Percentiles rank a stretch among this genome's conserved stretches.
These are phyloP conservation scores for Eimeria acervulina DNA, from an alignment of 169 alveolate genomes.

Conservation along the genomic window DNA sequence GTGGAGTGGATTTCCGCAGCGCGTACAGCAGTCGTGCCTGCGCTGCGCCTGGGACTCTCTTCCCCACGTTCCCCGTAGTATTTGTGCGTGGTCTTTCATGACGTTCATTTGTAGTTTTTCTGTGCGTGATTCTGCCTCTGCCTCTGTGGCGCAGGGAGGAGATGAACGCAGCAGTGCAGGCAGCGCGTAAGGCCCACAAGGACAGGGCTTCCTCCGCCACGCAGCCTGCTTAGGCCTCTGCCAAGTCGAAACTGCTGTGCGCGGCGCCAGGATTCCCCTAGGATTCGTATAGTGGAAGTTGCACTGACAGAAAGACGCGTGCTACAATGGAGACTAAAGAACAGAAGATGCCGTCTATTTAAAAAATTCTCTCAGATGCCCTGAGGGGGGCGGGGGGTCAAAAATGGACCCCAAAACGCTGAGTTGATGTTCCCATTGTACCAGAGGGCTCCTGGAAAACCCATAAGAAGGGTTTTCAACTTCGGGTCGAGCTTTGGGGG, in stretches of 20 bases:
- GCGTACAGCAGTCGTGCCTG: background rate
- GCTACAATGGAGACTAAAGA: slow-evolving; percentile 9
- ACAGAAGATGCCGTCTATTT: slow-evolving; percentile 3
- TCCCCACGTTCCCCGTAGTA: background rate
- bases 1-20: background rate
- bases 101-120: background rate
- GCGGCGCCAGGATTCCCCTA: background rate
- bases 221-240: background rate
- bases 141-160: slow-evolving; percentile 43
- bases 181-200: slow-evolving; percentile 18
- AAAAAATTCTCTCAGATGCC: slow-evolving; percentile 22
- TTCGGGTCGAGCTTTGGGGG: background rate
- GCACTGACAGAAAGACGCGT: background rate
- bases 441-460: background rate
- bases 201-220: background rate
- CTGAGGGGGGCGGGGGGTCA: background rate
- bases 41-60: background rate
- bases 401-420: background rate
- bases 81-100: background rate
- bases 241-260: background rate
- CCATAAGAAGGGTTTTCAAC: background rate
- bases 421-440: background rate
- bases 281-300: background rate
- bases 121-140: background rate
- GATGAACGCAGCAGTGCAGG: slow-evolving; percentile 59